Evolutionary conservation across 2,329 filamentous ascomycete genomes (phyloP).

Genomic region (Clarireedia homoeocarpa): DNA sequence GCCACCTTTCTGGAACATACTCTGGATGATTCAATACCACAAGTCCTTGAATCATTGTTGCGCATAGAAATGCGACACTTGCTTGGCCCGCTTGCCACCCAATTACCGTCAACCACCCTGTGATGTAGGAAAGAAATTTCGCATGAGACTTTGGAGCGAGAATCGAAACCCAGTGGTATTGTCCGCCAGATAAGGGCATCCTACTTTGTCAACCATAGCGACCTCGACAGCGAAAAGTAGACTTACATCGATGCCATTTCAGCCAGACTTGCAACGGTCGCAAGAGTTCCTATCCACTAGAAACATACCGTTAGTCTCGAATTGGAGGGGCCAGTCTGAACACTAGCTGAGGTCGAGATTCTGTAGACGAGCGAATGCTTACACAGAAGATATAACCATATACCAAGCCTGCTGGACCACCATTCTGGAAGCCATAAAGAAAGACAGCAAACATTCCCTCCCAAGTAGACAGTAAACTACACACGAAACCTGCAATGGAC

Average conservation of each 20-base stretch:
- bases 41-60: slow-evolving; percentile 38
- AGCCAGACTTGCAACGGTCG: slow-evolving; percentile 15
- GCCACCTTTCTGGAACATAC: slow-evolving; percentile 33
- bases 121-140: slow-evolving; percentile 46
- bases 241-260: slow-evolving; percentile 24
- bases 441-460: slow-evolving; percentile 27
- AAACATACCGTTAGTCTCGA: not conserved
- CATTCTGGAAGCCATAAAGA: slow-evolving; percentile 16
- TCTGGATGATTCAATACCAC: slow-evolving; percentile 27
- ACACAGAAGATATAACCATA: slow-evolving; percentile 30
- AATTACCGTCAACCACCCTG: slow-evolving; percentile 38
- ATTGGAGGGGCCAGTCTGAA: not conserved
- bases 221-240: not conserved
- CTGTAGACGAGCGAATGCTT: not conserved
- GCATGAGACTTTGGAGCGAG: slow-evolving; percentile 40
- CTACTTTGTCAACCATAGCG: slow-evolving; percentile 5
- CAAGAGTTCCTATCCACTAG: slow-evolving; percentile 22
- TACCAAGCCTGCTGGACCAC: slow-evolving; percentile 31
- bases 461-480: slow-evolving; percentile 36
- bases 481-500: slow-evolving; percentile 35
- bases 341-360: no score
- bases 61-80: slow-evolving; percentile 34
- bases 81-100: slow-evolving; percentile 38
- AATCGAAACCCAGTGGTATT: slow-evolving; percentile 50
- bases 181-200: slow-evolving; percentile 48